A percentile compares a stretch with the other conserved stretches of the same genome.
Evolutionary conservation across 176 grass and related monocot species (phyloP).

Genomic region (Typha latifolia): DNA sequence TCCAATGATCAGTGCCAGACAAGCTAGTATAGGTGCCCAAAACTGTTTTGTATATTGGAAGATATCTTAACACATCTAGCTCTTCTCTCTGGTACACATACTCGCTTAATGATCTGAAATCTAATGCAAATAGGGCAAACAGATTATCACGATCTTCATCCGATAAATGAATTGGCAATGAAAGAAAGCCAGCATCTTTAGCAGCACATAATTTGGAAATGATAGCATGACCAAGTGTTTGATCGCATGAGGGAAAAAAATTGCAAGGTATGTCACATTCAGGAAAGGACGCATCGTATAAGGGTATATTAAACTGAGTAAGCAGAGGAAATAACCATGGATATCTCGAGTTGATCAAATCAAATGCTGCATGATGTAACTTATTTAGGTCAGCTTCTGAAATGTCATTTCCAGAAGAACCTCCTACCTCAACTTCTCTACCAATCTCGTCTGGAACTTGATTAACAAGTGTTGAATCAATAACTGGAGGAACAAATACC

Average conservation of each 20-base stretch:
- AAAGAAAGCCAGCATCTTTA: conserved; percentile 58
- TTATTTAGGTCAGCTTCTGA: conserved; percentile 30
- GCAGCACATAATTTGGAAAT: conserved; percentile 54
- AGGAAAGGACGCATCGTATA: conserved; percentile 67
- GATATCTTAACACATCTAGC: conserved; percentile 67
- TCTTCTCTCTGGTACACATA: conserved; percentile 72
- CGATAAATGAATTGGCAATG: conserved; percentile 48
- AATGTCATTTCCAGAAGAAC: conserved; percentile 13
- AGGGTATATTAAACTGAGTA: conserved; percentile 77
- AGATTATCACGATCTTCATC: conserved; percentile 61
- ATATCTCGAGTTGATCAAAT: conserved; percentile 52
- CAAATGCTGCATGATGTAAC: conserved; percentile 46
- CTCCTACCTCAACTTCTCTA: conserved; percentile 12
- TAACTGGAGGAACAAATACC: conserved; percentile 65
- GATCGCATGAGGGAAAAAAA: conserved; percentile 35
- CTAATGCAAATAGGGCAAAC: conserved; percentile 67
- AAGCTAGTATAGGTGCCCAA: conserved; percentile 70
- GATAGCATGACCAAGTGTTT: conserved; percentile 56
- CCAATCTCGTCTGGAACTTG: conserved; percentile 15
- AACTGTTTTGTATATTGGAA: conserved; percentile 88
- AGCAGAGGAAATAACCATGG: conserved; percentile 77
- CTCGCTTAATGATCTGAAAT: conserved; percentile 40
- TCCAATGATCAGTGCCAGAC: conserved; percentile 54
- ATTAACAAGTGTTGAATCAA: conserved; percentile 35
- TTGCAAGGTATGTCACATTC: conserved; percentile 53